Base-by-base conservation (phyloP, 441 rosid species). In the Euphorbia corollata region DNA sequence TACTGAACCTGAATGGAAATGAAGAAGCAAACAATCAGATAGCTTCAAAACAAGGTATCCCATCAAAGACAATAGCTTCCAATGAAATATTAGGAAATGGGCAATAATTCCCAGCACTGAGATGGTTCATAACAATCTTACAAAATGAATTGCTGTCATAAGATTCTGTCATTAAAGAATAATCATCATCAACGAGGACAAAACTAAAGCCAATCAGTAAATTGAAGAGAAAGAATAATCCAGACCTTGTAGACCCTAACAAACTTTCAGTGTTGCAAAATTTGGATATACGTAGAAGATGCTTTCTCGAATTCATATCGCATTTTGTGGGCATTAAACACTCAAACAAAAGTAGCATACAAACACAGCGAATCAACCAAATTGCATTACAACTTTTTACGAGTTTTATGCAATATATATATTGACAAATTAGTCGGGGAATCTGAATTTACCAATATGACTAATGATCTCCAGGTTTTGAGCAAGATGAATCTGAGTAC, bases 161-260 rank as follows among this genome's bases (percentile, higher is more conserved):
- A 53, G 51, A 61, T 55, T 54, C 45, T 43, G 0, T 38, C 11
- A 60, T 48, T 32, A 32, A 32, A 18, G 48, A 20, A 27, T 36
- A 60, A 68, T 59, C 39, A 62, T 54, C 56, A 63, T 69, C 41
- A 41, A n/a, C 39, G 13, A 69, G 24, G 68, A 63, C 68, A 43
- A 56, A 30, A 18, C 38, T 15, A 55, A 57, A 60, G 32, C 16
- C 63, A 59, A 27, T 27, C 18, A 60, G 47, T 23, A 12, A 11
- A 12, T 11, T 15, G 6, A 16, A n/a, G 11, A 67, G 6, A 51
- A 36, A 54, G 27, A 65, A 54, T 54, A 60, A 60, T 34, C 62
- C 19, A 18, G 30, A 5, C 20, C 48, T 38, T 8, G 43, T 38
- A 38, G 43, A 38, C 43, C 48, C 48, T 43, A 13, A 43, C 48